A percentile compares a stretch with the other conserved stretches of the same genome.
Conservation (phyloP, 176 grass and related monocot species). For the Oryza coarctata region DNA sequence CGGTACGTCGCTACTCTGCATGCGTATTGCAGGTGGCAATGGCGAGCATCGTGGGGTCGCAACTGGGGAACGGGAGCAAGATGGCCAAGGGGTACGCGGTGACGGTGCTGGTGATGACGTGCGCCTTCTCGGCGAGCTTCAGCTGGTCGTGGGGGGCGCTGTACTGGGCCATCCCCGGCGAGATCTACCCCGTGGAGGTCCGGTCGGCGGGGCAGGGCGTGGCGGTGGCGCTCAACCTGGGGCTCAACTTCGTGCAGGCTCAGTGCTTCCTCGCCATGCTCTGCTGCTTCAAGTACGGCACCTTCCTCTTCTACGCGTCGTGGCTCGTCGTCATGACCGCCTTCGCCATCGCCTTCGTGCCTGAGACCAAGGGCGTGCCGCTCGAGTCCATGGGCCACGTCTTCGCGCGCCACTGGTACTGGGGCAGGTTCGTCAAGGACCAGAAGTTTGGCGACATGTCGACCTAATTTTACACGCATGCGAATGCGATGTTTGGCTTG, state of each 20-base stretch:
- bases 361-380: slow-evolving; percentile 74
- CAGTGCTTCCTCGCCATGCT: slow-evolving; percentile 81
- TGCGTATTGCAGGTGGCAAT: slow-evolving; percentile 43
- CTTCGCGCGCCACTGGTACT: slow-evolving; percentile 75
- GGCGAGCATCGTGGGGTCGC: slow-evolving; percentile 61
- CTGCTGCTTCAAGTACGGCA: slow-evolving; percentile 69
- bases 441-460: slow-evolving; percentile 35
- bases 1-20: background rate
- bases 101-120: slow-evolving; percentile 60
- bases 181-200: slow-evolving; percentile 88
- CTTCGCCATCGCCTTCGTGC: slow-evolving; percentile 58
- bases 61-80: slow-evolving; percentile 44
- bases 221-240: slow-evolving; percentile 73
- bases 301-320: slow-evolving; percentile 63
- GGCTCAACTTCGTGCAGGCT: slow-evolving; percentile 75
- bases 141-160: slow-evolving; percentile 88
- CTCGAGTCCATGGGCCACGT: slow-evolving; percentile 59
- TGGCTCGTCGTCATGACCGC: slow-evolving; percentile 68
- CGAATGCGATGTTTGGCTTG: background rate
- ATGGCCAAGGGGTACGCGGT: slow-evolving; percentile 61
- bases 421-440: slow-evolving; percentile 58
- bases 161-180: slow-evolving; percentile 70
- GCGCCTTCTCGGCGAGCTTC: slow-evolving; percentile 64
- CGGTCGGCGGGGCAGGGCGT: slow-evolving; percentile 68
- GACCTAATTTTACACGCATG: slow-evolving; percentile 1